Evolutionary conservation across 495 filamentous ascomycete species (phyloP).

Genomic region (Darksidea phi): DNA sequence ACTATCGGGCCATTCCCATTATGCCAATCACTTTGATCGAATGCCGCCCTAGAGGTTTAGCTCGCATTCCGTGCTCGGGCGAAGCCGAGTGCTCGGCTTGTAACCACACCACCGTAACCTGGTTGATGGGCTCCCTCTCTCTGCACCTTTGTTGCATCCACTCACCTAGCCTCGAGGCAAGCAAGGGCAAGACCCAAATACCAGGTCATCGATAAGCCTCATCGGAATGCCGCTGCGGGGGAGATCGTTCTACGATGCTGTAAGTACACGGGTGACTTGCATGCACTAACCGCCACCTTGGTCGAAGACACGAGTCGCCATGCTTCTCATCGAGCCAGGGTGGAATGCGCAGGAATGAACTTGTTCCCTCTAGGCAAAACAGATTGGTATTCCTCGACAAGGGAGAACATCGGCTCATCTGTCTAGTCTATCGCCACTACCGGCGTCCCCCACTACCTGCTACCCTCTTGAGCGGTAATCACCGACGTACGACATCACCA

Average conservation of each 20-base stretch:
- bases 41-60: too few relatives aligned
- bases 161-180: constrained; percentile 28
- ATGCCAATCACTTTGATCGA: too few relatives aligned
- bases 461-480: constrained; percentile 14
- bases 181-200: constrained; percentile 26
- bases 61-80: background rate
- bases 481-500: constrained; percentile 22
- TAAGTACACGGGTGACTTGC: constrained; percentile 29
- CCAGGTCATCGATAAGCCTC: constrained; percentile 28
- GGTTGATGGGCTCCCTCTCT: constrained; percentile 24
- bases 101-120: constrained; percentile 22
- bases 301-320: too few relatives aligned
- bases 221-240: constrained; percentile 22
- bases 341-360: background rate
- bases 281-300: constrained; percentile 11
- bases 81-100: constrained; percentile 3
- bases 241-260: constrained; percentile 27
- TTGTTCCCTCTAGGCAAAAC: background rate
- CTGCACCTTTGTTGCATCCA: constrained; percentile 12
- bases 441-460: background rate
- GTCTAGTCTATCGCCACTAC: background rate
- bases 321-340: too few relatives aligned
- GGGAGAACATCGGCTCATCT: background rate
- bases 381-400: background rate
- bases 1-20: too few relatives aligned